Conservation (phyloP, 2,329 filamentous ascomycete genomes). For the Zasmidium cellare region DNA sequence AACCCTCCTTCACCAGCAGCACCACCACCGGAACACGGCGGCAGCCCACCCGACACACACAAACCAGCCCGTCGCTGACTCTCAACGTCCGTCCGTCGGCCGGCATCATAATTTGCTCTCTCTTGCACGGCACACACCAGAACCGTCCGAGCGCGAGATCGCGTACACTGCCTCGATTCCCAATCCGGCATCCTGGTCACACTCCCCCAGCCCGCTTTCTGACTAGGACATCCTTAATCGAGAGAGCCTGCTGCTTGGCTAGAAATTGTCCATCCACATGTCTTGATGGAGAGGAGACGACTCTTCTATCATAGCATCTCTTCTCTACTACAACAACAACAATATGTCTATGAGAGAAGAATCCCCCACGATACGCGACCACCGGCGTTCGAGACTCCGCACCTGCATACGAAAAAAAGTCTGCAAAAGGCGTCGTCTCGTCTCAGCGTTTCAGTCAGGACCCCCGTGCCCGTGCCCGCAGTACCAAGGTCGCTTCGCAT, state of each 20-base stretch:
- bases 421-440: neutral
- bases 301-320: neutral
- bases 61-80: neutral
- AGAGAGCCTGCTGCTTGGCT: too few relatives aligned
- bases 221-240: neutral
- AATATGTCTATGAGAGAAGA: too few relatives aligned
- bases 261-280: too few relatives aligned
- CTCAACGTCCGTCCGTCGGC: neutral
- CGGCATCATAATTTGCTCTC: too few relatives aligned
- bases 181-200: neutral
- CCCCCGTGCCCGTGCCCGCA: neutral
- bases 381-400: too few relatives aligned
- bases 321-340: too few relatives aligned
- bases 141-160: slow-evolving; percentile 1
- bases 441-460: neutral
- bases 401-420: neutral
- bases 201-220: neutral
- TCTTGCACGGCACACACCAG: too few relatives aligned
- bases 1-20: neutral
- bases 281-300: too few relatives aligned
- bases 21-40: too few relatives aligned
- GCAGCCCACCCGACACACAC: neutral
- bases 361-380: too few relatives aligned
- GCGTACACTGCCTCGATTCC: neutral
- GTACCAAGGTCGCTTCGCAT: neutral